A percentile compares a stretch with the other conserved stretches of the same genome.
phyloP scores from a whole-genome alignment of 2,329 filamentous ascomycete genomes.

The Aspergillus aculeatus region DNA sequence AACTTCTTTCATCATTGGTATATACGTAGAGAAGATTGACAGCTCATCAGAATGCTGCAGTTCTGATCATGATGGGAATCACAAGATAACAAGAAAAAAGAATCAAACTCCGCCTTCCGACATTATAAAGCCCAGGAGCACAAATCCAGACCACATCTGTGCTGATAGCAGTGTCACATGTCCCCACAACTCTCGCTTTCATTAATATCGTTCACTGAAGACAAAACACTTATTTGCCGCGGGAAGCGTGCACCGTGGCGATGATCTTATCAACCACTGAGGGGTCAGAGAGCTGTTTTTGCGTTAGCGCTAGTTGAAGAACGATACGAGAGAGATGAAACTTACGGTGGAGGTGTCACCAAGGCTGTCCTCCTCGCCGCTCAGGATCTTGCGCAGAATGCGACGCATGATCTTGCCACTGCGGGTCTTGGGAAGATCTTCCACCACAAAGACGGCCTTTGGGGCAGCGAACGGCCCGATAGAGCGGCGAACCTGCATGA shows the following conservation, averaged over 20 bases:
- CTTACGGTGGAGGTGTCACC: constrained; percentile 89
- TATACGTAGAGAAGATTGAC: neutral
- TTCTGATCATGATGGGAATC: constrained; percentile 7
- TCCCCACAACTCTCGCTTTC: neutral
- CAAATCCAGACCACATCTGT: neutral
- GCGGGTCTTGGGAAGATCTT: constrained; percentile 93
- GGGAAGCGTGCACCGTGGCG: constrained; percentile 63
- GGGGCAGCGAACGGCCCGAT: constrained; percentile 97
- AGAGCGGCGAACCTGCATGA: constrained; percentile 92
- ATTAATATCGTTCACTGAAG: constrained; percentile 6
- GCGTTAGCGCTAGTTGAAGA: constrained; percentile 11
- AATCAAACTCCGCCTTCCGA: constrained; percentile 2
- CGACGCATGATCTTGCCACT: constrained; percentile 99
- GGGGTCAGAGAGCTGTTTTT: constrained; percentile 75
- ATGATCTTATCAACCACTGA: constrained; percentile 89
- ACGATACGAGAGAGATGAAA: constrained; percentile 15
- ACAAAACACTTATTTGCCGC: constrained; percentile 37
- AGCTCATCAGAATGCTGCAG: neutral
- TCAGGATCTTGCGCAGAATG: constrained; percentile 94
- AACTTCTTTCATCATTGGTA: neutral
- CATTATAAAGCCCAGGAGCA: neutral
- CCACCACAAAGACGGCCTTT: constrained; percentile 86
- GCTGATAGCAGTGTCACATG: neutral
- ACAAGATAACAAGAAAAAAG: constrained; percentile 3
- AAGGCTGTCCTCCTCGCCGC: constrained; percentile 93